Evolutionary conservation across 2,329 filamentous ascomycete species (phyloP).

Genomic region (Mariannaea elegans): DNA sequence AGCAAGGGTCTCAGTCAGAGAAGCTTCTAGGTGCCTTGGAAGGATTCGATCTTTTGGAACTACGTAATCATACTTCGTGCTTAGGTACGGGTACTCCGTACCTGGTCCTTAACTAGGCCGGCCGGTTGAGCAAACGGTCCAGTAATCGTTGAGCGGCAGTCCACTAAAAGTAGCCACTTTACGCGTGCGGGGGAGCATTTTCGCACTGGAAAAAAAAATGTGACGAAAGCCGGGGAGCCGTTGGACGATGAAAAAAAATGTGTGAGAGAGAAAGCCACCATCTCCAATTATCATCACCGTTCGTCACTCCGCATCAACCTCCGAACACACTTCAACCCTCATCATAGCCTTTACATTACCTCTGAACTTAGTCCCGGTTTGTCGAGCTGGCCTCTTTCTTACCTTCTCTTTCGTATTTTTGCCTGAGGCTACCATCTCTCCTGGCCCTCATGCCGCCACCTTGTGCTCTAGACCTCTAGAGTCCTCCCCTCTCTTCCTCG

Average conservation of each 20-base stretch:
- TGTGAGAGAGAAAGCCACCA: slow-evolving; percentile 24
- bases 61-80: no score
- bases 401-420: background rate
- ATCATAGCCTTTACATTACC: background rate
- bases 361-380: background rate
- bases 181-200: slow-evolving; percentile 37
- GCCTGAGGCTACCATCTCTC: slow-evolving; percentile 12
- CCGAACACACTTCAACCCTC: background rate
- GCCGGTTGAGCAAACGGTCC: slow-evolving; percentile 19
- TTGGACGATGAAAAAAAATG: slow-evolving; percentile 27
- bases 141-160: slow-evolving; percentile 26
- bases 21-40: no score
- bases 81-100: slow-evolving; percentile 12
- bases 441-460: slow-evolving; percentile 43
- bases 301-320: slow-evolving; percentile 16
- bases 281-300: slow-evolving; percentile 34
- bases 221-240: slow-evolving; percentile 42
- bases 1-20: background rate
- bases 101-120: slow-evolving; percentile 15
- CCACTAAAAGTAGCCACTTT: slow-evolving; percentile 22
- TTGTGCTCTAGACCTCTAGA: slow-evolving; percentile 45
- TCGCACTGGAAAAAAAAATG: slow-evolving; percentile 42
- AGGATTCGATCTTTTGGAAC: no score
- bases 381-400: background rate
- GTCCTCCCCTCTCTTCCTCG: slow-evolving; percentile 25